Evolutionary conservation across 306 rosid species (phyloP).

Genomic region (Sechiopsis laciniata): DNA sequence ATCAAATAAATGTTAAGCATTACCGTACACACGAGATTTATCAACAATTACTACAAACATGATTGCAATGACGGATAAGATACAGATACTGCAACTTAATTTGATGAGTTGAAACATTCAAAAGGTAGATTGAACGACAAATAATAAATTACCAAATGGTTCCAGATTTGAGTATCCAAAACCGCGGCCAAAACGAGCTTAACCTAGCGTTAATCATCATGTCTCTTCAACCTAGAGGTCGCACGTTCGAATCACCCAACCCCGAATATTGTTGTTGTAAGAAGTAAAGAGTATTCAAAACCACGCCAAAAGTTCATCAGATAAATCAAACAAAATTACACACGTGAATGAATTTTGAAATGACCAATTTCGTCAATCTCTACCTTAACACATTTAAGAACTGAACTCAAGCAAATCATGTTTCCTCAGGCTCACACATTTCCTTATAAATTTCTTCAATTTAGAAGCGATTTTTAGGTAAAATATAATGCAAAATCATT

Average conservation of each 20-base stretch:
- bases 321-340: conserved; percentile 2
- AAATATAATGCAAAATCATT: neutral
- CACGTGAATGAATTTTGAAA: neutral
- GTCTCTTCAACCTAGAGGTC: too few species aligned
- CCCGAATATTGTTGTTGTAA: too few species aligned
- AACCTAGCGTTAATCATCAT: too few species aligned
- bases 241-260: too few species aligned
- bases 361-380: neutral
- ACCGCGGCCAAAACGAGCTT: neutral
- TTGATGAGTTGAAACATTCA: neutral
- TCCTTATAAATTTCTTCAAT: neutral
- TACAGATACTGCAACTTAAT: neutral
- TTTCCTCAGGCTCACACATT: neutral
- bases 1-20: neutral
- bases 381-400: neutral
- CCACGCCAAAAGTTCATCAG: neutral
- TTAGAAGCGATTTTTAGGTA: neutral
- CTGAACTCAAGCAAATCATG: neutral
- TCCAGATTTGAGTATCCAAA: neutral
- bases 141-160: neutral
- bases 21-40: too few species aligned
- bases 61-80: neutral
- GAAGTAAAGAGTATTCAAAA: too few species aligned
- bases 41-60: neutral
- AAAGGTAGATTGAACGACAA: neutral